Evolutionary conservation across 352 stramenopile genomes (phyloP), one percentile per base, ranked within the genome.

Genomic region (Pythium apleroticum): DNA sequence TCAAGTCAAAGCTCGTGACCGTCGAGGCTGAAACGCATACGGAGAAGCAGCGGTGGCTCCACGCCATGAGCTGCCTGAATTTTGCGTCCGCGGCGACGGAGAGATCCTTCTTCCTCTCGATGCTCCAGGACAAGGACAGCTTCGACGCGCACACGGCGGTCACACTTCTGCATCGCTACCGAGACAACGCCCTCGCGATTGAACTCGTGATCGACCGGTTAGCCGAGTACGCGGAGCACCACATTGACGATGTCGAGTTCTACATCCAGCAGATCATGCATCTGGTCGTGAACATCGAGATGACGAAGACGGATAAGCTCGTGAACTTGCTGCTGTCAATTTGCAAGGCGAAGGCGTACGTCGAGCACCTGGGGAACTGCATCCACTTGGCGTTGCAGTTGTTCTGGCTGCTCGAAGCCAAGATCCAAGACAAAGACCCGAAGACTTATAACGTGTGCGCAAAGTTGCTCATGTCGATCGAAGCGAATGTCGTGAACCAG

Each of bases 191-290:
- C 10, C 57, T 81, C 27, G 81, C 78, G 24, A 85, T 74, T 0
- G 82, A 89, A 52, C 63, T 90, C 30, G 72, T 91, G 12, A 78
- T 93, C 17, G 84, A 90, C 57, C 79, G 81, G 0, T 65, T 91
- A 19, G 72, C 74, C 4, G 70, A 84, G 20, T 91, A 93, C 58
- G 75, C 78, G 2, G 80, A 89, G 39, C 49, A 76, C 12, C 86
- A 89, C 59, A 78, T 91, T 22, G 84, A 91, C 43, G 84, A 93
- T 52, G 84, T 91, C 7, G 85, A 91, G 62, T 91, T 93, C 57
- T 93, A 93, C 70, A 79, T 92, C 28, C 83, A 86, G 57, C 83
- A 92, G 48, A 89, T 94, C 63, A 77, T 91, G 45, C 85, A 92
- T 46, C 66, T 91, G 20, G 75, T 85, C 4, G 75, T 93, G 33